phyloP scores from a whole-genome alignment of 2,329 filamentous ascomycete genomes.

The Periconia macrospinosa region DNA sequence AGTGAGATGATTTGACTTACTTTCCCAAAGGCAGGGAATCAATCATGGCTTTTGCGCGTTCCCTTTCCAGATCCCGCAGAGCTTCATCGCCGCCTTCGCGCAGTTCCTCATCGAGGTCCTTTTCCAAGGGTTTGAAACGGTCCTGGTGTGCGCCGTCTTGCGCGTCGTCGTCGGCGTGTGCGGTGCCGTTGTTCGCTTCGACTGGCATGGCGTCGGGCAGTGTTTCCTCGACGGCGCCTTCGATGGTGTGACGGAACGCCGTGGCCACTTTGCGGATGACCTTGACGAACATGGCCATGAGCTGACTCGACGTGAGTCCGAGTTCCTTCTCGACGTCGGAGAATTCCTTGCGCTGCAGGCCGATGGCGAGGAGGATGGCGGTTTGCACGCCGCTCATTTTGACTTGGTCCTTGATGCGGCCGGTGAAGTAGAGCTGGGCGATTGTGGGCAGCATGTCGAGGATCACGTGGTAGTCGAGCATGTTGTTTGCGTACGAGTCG shows the following conservation, averaged over 20 bases:
- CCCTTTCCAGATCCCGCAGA: constrained; percentile 63
- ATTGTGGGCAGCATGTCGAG: constrained; percentile 87
- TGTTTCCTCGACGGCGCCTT: constrained; percentile 61
- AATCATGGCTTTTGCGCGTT: constrained; percentile 85
- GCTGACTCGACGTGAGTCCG: constrained; percentile 71
- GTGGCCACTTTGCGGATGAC: constrained; percentile 83
- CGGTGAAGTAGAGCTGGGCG: constrained; percentile 81
- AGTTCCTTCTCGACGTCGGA: constrained; percentile 80
- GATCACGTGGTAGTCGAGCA: constrained; percentile 97
- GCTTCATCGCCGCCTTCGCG: constrained; percentile 81
- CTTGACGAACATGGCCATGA: constrained; percentile 97
- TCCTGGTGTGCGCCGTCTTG: constrained; percentile 62
- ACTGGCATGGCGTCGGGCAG: constrained; percentile 50
- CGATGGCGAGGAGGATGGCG: constrained; percentile 81
- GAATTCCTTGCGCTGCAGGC: constrained; percentile 86
- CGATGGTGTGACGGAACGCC: constrained; percentile 74
- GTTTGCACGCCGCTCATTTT: constrained; percentile 81
- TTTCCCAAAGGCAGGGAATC: constrained; percentile 87
- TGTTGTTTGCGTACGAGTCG: constrained; percentile 93
- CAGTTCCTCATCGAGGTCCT: constrained; percentile 77
- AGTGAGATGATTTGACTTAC: constrained; percentile 58
- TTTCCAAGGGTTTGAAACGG: constrained; percentile 71
- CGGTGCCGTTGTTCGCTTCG: constrained; percentile 48
- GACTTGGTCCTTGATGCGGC: constrained; percentile 67
- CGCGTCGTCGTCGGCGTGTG: constrained; percentile 33